Percentiles rank a stretch among this genome's conserved stretches.
These are phyloP conservation scores for Spathaspora arborariae DNA, from an alignment of 805 yeast genomes.

Conservation along the genomic window DNA sequence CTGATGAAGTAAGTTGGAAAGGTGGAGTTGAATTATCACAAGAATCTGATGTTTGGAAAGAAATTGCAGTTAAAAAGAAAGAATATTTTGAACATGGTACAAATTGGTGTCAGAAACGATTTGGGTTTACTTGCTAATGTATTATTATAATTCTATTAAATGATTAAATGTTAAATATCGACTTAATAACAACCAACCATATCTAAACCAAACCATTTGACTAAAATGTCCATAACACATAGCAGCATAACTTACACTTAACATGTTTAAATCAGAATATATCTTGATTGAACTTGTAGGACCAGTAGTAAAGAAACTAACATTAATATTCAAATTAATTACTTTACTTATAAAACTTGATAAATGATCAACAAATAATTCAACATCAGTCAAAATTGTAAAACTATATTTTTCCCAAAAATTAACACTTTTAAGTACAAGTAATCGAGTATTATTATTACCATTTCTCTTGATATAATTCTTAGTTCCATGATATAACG, in stretches of 20 bases:
- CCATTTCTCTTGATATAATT: constrained; percentile 22
- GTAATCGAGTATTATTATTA: constrained; percentile 16
- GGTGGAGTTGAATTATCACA: constrained; percentile 33
- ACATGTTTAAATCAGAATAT: constrained; percentile 38
- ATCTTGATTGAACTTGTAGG: constrained; percentile 28
- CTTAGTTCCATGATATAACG: constrained; percentile 51
- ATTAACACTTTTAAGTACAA: constrained; percentile 31
- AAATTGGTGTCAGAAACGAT: constrained; percentile 49
- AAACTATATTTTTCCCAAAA: constrained; percentile 49
- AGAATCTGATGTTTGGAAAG: constrained; percentile 38
- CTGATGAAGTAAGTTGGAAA: constrained; percentile 32
- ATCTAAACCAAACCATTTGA: constrained; percentile 95
- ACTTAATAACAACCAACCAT: constrained; percentile 78
- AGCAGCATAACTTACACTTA: constrained; percentile 51
- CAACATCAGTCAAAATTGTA: constrained; percentile 39
- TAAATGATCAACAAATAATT: constrained; percentile 35
- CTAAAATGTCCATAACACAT: constrained; percentile 81
- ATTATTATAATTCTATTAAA: constrained; percentile 29
- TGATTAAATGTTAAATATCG: constrained; percentile 78
- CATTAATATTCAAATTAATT: constrained; percentile 30
- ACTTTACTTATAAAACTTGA: constrained; percentile 28
- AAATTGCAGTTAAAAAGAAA: constrained; percentile 62
- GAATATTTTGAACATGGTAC: constrained; percentile 89
- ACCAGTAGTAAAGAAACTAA: constrained; percentile 28
- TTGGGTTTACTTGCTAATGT: constrained; percentile 32